A percentile compares a stretch with the other conserved stretches of the same genome.
Conservation (phyloP, 495 filamentous ascomycete genomes). For the Tetracladium marchalianum region DNA sequence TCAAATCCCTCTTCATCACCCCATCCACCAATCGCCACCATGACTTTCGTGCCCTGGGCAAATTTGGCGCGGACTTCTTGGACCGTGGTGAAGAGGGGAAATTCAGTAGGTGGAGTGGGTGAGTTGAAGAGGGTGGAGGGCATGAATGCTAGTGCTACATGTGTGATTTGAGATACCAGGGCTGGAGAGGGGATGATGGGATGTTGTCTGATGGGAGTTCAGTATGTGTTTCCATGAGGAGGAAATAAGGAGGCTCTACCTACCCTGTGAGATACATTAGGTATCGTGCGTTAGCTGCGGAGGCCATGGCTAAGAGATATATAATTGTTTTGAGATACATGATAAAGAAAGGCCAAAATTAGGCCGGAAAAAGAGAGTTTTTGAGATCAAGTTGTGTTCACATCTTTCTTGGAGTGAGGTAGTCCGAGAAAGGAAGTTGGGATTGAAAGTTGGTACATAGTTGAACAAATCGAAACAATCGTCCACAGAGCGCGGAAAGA, state of each 20-base stretch:
- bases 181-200: conserved; percentile 35
- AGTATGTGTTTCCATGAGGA: background rate
- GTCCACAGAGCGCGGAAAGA: too few relatives aligned
- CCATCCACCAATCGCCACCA: conserved; percentile 70
- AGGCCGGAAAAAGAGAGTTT: background rate
- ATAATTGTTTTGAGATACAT: background rate
- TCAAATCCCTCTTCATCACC: conserved; percentile 57
- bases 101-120: conserved; percentile 30
- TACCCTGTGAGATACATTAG: conserved; percentile 55
- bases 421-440: too few relatives aligned
- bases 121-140: conserved; percentile 49
- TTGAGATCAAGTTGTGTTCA: too few relatives aligned
- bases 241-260: background rate
- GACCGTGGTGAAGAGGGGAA: conserved; percentile 52
- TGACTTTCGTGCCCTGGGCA: conserved; percentile 45
- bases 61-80: conserved; percentile 48
- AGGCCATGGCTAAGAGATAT: conserved; percentile 4
- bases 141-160: conserved; percentile 64
- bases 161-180: conserved; percentile 40
- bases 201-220: conserved; percentile 33
- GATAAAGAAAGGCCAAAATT: background rate
- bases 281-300: conserved; percentile 26
- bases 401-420: too few relatives aligned
- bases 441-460: too few relatives aligned
- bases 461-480: too few relatives aligned